phyloP scores from a whole-genome alignment of 2,329 filamentous ascomycete species.

The Aspergillus sp. region DNA sequence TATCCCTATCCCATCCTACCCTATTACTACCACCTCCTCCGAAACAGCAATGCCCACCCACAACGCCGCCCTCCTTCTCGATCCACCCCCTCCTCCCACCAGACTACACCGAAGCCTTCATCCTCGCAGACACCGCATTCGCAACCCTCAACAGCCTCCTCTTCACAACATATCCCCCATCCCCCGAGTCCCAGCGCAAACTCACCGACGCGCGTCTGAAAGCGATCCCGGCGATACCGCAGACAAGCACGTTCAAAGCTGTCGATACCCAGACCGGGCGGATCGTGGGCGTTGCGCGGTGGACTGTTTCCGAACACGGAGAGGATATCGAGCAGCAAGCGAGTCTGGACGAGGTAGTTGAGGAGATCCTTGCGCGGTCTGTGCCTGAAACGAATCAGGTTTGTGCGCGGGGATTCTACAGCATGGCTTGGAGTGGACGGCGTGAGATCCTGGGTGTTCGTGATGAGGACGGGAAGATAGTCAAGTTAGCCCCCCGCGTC shows the following conservation, averaged over 20 bases:
- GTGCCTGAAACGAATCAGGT: conserved; percentile 3
- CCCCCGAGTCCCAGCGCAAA: neutral
- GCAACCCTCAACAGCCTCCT: neutral
- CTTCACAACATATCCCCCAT: neutral
- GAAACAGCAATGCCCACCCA: neutral
- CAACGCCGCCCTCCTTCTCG: neutral
- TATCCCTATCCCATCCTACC: too few species aligned
- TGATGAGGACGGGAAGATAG: neutral
- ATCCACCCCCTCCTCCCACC: neutral
- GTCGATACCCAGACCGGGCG: neutral
- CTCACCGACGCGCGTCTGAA: neutral
- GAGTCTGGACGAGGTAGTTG: neutral
- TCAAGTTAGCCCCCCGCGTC: neutral
- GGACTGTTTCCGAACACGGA: neutral
- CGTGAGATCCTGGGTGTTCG: neutral
- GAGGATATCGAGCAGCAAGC: neutral
- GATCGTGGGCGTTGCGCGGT: neutral
- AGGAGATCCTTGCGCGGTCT: neutral
- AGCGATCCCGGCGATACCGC: neutral
- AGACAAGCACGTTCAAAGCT: neutral
- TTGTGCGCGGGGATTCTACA: neutral
- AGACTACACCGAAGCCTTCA: neutral
- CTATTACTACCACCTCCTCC: too few species aligned
- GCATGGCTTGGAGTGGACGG: neutral
- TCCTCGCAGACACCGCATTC: neutral